Evolutionary conservation across 768 basidiomycete genomes (phyloP).

Genomic region (Lentinula guzmanii): DNA sequence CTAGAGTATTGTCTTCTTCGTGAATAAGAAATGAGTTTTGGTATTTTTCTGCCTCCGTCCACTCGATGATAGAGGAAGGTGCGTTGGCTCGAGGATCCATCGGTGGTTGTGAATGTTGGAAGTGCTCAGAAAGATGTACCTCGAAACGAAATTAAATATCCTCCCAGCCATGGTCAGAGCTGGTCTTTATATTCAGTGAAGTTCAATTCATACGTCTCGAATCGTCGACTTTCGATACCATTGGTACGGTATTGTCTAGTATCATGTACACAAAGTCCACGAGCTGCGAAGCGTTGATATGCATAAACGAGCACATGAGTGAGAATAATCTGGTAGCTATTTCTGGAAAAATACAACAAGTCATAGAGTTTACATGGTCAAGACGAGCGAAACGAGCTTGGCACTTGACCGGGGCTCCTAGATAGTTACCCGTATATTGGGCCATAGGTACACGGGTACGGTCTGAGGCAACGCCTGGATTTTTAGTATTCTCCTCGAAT

Average conservation of each 20-base stretch:
- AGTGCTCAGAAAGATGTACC: not conserved
- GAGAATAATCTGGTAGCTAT: not conserved
- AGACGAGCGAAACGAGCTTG: not conserved
- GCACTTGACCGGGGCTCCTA: not conserved
- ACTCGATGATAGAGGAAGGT: constrained; percentile 27
- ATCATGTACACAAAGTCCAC: not conserved
- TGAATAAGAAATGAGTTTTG: constrained; percentile 49
- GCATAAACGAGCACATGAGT: not conserved
- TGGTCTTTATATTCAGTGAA: not conserved
- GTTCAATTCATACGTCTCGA: not conserved
- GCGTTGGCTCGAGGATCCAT: not conserved
- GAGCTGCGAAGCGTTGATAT: not conserved
- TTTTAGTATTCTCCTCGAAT: not conserved
- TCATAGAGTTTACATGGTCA: not conserved
- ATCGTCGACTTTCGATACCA: not conserved
- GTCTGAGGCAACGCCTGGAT: not conserved
- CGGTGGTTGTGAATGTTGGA: not conserved
- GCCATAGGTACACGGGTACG: not conserved
- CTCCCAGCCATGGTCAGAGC: not conserved
- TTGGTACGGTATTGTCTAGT: not conserved
- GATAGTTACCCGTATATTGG: not conserved
- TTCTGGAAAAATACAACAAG: not conserved
- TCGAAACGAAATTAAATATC: not conserved
- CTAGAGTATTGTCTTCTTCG: constrained; percentile 34
- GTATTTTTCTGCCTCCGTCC: constrained; percentile 48